Conservation (phyloP, 345 rosid species). For the Populus deltoides region DNA sequence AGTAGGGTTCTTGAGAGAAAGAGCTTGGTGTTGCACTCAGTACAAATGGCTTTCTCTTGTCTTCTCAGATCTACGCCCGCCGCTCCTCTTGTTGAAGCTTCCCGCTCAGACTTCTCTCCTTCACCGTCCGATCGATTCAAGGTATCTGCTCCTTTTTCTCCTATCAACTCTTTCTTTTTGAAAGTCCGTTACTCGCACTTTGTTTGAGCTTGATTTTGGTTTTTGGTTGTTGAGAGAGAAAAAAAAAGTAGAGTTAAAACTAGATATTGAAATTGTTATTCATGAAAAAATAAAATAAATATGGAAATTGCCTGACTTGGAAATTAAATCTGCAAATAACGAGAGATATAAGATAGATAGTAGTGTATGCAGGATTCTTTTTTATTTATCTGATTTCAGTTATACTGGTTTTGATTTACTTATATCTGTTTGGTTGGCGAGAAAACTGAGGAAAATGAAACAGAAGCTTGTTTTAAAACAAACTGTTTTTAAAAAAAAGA, state of each 20-base stretch:
- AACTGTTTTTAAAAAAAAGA: neutral
- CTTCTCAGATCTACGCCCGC: conserved; percentile 62
- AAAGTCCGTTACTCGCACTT: neutral
- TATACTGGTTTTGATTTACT: neutral
- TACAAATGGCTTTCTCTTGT: conserved; percentile 62
- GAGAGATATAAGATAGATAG: neutral
- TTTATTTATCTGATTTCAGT: neutral
- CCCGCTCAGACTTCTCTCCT: conserved; percentile 37
- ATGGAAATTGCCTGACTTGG: neutral
- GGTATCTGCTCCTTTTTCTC: conserved; percentile 36
- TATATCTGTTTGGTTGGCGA: neutral
- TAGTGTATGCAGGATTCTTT: neutral
- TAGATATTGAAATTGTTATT: neutral
- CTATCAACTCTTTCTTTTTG: neutral
- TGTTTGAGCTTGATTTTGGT: neutral
- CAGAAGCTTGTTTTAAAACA: neutral
- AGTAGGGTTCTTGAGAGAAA: conserved; percentile 23
- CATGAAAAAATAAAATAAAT: too few species aligned
- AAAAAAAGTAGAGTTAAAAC: neutral
- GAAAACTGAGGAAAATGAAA: neutral
- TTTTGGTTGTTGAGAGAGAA: neutral
- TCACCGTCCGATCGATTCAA: conserved; percentile 46
- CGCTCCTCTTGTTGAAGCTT: conserved; percentile 31
- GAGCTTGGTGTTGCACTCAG: neutral
- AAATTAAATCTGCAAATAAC: neutral